Evolutionary conservation across 2,329 filamentous ascomycete species (phyloP), one percentile per base, ranked within the genome.

Genomic region (Blastomyces gilchristii): DNA sequence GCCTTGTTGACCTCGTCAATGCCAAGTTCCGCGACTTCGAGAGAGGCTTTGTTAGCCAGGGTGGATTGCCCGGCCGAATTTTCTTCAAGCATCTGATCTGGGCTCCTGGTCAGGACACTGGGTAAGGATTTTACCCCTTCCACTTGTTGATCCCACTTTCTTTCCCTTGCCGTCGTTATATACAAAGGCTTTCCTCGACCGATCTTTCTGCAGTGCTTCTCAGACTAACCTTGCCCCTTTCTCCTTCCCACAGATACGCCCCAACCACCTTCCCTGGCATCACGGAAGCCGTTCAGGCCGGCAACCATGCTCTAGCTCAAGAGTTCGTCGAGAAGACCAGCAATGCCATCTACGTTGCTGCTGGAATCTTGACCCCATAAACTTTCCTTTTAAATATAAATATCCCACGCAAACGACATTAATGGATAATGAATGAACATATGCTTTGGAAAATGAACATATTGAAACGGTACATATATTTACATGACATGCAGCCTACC

Each of bases 21-120:
- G 69, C 74, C 64, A 80, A 79, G 67, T 75, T 76, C 57, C 70
- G 77, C 11, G 77, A 80, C 62, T 80, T 80, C 69, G 74, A 75
- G 37, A 71, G 79, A 8, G 78, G 76, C 0, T 81, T 81, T 64
- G 75, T 77, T 2, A 73, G 69, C 25, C 76, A 80, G 62, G 78
- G 78, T n/a, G 79, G 79, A 14, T 65, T 81, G 43, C 76, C 77
- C 0, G 74, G 73, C 1, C 68, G 79, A 16, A 74, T 77, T 65
- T 80, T 78, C 65, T 81, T 76, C 67, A 77, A 77, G 65, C 73
- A 81, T 66, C 71, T 78, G 9, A 73, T 80, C 25, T 80, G 79
- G 63, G 78, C 79, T 8, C 79, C 79, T 5, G 79, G 79, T 0
- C 63, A 79, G 22, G 72, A 74, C 64, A 75, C 71, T 22, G 72